phyloP scores from a whole-genome alignment of 345 rosid species.

The Camelina laxa region DNA sequence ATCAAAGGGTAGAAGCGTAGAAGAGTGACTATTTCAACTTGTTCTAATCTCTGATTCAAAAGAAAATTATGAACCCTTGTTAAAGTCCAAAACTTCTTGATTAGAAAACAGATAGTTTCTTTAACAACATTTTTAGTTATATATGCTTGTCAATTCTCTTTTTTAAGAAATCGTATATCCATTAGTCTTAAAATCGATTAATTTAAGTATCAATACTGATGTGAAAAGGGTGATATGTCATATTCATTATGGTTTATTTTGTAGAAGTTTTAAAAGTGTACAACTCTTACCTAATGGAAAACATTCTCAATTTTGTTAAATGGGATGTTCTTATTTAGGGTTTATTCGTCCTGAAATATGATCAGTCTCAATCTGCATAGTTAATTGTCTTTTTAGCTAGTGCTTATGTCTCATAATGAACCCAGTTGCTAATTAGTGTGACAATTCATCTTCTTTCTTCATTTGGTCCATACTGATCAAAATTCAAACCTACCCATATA shows the following conservation, averaged over 20 bases:
- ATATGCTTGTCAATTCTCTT: not conserved
- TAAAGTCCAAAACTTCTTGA: not conserved
- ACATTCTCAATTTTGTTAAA: not conserved
- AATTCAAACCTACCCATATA: conserved; percentile 5
- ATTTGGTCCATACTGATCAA: conserved; percentile 9
- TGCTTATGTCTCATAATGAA: conserved; percentile 13
- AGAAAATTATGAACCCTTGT: not conserved
- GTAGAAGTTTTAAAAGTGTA: conserved; percentile 1
- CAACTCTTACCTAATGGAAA: not conserved
- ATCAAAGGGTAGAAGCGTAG: not conserved
- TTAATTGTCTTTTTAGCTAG: not conserved
- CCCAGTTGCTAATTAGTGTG: not conserved
- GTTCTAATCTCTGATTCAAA: not conserved
- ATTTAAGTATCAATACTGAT: not conserved
- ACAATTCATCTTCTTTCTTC: not conserved
- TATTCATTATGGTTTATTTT: conserved; percentile 6
- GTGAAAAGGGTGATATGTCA: conserved; percentile 1
- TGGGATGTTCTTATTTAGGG: conserved; percentile 4
- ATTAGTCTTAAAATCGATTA: not conserved
- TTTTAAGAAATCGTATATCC: not conserved
- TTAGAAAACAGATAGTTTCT: no score
- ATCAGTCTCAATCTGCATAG: conserved; percentile 13
- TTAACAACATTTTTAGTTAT: not conserved
- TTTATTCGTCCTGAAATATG: conserved; percentile 1
- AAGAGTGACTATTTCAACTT: not conserved